Percentiles rank a stretch among this genome's conserved stretches.
These are phyloP conservation scores for Elsinoe australis DNA, from an alignment of 2,329 filamentous ascomycete species.

Conservation along the genomic window DNA sequence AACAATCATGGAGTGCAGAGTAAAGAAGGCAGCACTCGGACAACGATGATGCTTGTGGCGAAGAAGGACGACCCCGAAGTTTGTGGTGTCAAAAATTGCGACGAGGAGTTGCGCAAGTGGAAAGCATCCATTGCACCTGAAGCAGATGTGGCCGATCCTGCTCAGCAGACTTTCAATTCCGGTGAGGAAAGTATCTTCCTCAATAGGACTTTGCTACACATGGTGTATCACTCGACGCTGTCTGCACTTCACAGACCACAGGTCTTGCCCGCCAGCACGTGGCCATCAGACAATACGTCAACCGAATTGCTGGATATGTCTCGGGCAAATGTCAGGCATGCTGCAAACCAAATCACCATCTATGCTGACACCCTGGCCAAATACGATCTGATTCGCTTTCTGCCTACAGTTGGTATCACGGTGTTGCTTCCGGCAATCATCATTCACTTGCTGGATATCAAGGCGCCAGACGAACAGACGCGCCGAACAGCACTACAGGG, in stretches of 20 bases:
- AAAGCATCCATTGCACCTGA: constrained; percentile 60
- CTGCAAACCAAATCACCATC: constrained; percentile 75
- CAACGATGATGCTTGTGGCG: constrained; percentile 81
- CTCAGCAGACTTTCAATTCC: constrained; percentile 24
- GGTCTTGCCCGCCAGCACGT: constrained; percentile 64
- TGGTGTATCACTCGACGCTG: constrained; percentile 87
- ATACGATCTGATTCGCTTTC: constrained; percentile 64
- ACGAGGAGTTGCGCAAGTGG: constrained; percentile 73
- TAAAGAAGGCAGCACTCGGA: constrained; percentile 60
- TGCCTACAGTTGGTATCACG: constrained; percentile 85
- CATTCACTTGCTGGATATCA: constrained; percentile 87
- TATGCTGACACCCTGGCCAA: constrained; percentile 71
- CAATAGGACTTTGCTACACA: constrained; percentile 79
- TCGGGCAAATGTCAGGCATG: constrained; percentile 70
- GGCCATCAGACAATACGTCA: constrained; percentile 37
- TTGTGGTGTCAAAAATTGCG: constrained; percentile 69
- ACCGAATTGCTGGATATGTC: constrained; percentile 74
- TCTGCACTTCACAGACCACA: constrained; percentile 88
- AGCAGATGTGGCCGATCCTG: constrained; percentile 49
- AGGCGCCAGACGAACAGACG: constrained; percentile 64
- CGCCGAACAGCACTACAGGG: constrained; percentile 67
- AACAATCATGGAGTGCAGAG: constrained; percentile 66
- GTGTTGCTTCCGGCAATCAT: constrained; percentile 89
- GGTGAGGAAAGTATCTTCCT: constrained; percentile 55
- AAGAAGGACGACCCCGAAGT: constrained; percentile 80